Evolutionary conservation across 495 filamentous ascomycete genomes (phyloP).

Genomic region (Penicillium maclennaniae): DNA sequence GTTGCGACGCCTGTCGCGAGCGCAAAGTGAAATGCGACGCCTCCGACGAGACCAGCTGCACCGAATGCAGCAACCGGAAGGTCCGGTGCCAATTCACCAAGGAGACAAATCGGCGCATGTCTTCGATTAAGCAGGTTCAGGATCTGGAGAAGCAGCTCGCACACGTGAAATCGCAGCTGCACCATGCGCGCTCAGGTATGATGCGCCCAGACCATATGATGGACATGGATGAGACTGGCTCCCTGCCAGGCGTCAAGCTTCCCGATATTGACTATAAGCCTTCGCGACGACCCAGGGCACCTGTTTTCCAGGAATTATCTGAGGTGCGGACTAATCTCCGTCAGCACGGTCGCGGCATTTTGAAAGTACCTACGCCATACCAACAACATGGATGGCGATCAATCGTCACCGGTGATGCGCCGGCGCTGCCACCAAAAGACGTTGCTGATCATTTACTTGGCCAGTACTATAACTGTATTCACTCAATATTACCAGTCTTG

Average conservation of each 20-base stretch:
- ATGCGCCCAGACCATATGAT: slow-evolving; percentile 41
- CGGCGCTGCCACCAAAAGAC: slow-evolving; percentile 65
- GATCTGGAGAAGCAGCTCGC: slow-evolving; percentile 91
- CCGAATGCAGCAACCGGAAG: slow-evolving; percentile 90
- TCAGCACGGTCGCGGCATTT: slow-evolving; percentile 69
- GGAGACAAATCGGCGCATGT: slow-evolving; percentile 98
- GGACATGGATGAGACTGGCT: slow-evolving; percentile 58
- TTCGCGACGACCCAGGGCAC: slow-evolving; percentile 54
- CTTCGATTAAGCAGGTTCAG: slow-evolving; percentile 98
- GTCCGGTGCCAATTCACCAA: slow-evolving; percentile 99
- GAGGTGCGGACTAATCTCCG: slow-evolving; percentile 69
- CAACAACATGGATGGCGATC: slow-evolving; percentile 52
- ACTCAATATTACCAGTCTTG: slow-evolving; percentile 76
- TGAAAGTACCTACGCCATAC: slow-evolving; percentile 75
- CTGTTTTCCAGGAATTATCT: slow-evolving; percentile 63
- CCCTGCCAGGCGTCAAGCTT: slow-evolving; percentile 59
- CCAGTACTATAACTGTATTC: slow-evolving; percentile 71
- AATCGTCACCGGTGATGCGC: slow-evolving; percentile 51
- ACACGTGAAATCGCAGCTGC: slow-evolving; percentile 67
- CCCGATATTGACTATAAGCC: slow-evolving; percentile 67
- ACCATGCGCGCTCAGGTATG: slow-evolving; percentile 57
- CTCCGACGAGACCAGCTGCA: slow-evolving; percentile 91
- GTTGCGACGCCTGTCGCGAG: slow-evolving; percentile 95
- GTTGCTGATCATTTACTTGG: slow-evolving; percentile 71
- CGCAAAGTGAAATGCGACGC: slow-evolving; percentile 99